Conservation (phyloP, 208 protist species). For the Leishmania gerbilli region DNA sequence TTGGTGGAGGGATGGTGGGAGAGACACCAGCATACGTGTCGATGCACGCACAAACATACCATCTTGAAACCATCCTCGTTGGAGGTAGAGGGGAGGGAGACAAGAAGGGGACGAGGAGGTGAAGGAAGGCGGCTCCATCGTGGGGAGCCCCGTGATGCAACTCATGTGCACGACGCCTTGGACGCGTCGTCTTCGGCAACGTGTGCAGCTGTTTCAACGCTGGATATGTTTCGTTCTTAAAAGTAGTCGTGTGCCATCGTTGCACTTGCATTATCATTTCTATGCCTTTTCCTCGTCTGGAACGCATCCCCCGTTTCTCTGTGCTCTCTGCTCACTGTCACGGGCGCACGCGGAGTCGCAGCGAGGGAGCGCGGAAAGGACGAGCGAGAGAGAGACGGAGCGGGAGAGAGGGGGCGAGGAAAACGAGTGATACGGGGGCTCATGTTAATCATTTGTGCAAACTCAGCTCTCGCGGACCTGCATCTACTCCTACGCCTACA, state of each 20-base stretch:
- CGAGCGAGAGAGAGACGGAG: background rate
- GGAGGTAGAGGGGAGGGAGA: background rate
- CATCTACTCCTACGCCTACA: background rate
- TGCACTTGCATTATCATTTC: conserved; percentile 7
- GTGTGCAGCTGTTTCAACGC: background rate
- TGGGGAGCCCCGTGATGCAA: background rate
- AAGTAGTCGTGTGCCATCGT: background rate
- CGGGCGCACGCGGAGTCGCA: background rate
- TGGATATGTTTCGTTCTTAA: background rate
- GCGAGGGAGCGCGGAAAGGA: background rate
- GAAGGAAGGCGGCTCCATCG: background rate
- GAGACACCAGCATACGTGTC: background rate
- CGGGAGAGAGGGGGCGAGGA: background rate
- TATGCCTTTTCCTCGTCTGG: background rate
- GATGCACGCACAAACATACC: background rate
- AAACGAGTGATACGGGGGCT: background rate
- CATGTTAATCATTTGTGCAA: background rate
- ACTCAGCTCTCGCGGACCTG: background rate
- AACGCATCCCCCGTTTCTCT: background rate
- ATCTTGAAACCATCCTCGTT: background rate
- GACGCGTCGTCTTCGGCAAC: background rate
- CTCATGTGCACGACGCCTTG: background rate
- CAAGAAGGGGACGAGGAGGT: background rate
- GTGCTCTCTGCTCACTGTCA: background rate
- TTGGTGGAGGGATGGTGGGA: background rate